Conservation (phyloP, 768 basidiomycete species). For the Russula emetica region DNA sequence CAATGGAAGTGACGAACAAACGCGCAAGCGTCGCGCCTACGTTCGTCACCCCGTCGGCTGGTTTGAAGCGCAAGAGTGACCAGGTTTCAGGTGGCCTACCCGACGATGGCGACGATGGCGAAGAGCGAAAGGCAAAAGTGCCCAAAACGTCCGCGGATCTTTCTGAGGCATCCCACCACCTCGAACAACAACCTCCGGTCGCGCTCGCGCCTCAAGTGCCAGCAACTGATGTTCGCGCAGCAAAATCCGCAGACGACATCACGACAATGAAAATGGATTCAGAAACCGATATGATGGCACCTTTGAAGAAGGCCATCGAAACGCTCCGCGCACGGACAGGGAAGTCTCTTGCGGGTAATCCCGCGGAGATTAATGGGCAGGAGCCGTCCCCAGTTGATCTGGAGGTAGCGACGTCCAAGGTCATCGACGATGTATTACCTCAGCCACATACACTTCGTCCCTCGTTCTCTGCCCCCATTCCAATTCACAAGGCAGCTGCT, state of each 20-base stretch:
- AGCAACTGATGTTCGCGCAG: constrained; percentile 1
- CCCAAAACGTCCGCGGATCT: constrained; percentile 42
- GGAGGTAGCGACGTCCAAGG: constrained; percentile 39
- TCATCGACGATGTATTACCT: constrained; percentile 53
- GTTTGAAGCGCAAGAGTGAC: constrained; percentile 62
- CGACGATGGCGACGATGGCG: neutral
- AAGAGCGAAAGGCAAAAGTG: constrained; percentile 45
- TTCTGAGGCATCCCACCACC: neutral
- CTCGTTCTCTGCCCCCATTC: constrained; percentile 14
- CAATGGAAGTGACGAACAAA: constrained; percentile 34
- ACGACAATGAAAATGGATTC: neutral
- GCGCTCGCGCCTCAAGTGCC: constrained; percentile 1
- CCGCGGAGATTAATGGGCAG: neutral
- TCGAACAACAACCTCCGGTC: neutral
- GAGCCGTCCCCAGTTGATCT: constrained; percentile 1
- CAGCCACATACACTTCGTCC: neutral
- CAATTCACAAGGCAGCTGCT: neutral
- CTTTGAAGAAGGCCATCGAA: constrained; percentile 69
- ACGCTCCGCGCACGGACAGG: constrained; percentile 56
- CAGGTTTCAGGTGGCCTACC: constrained; percentile 30
- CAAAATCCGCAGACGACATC: constrained; percentile 16
- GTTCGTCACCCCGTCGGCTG: constrained; percentile 9
- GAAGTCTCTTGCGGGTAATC: constrained; percentile 57
- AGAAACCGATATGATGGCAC: constrained; percentile 54
- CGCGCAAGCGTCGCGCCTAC: constrained; percentile 28